Base-by-base conservation (phyloP, 2,329 filamentous ascomycete genomes). In the Alternaria postmessia region DNA sequence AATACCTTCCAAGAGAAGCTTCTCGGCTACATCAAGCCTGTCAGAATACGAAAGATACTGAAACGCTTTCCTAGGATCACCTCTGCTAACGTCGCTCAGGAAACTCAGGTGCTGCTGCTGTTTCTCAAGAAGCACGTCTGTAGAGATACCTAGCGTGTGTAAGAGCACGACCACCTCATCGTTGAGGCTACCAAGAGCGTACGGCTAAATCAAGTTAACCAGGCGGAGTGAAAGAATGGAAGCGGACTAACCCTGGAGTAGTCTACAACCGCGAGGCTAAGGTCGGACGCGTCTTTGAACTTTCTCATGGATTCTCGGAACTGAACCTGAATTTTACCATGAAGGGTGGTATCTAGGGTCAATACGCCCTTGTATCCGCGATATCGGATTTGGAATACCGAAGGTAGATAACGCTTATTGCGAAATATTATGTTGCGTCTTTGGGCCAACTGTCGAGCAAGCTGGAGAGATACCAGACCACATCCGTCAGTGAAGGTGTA, bases 311-410 rank as follows among this genome's bases (percentile, higher is more conserved):
- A 81, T 39, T 74, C 66, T 44, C 76, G 67, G 53, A 78, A 76
- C 57, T 75, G 62, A 20, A 70, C 67, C 48, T 66, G 60, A 16
- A 67, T 62, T 46, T 65, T 59, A 12, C 67, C 62, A 46, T 67
- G 69, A 39, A 82, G 62, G 36, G 67, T 72, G 5, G 74, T 75
- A 51, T 82, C 79, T 14, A 80, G 44, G 11, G 74, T 81, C 32
- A 81, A 71, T 6, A 81, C 79, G 2, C 80, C 80, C 55, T 81
- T 81, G 61, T 82, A 82, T 3, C 80, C 80, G 2, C 77, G 73
- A 63, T 81, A 82, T 30, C 78, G 68, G 26, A 81, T 80, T 59
- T 82, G 79, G 54, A 78, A 79, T 4, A 81, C 80, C 0, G 78
- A 79, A 11, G 80, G 80, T 6, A 69, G 68, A 57, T 82, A 81